Base-by-base conservation (phyloP, 495 filamentous ascomycete species). In the Neurospora sp. region DNA sequence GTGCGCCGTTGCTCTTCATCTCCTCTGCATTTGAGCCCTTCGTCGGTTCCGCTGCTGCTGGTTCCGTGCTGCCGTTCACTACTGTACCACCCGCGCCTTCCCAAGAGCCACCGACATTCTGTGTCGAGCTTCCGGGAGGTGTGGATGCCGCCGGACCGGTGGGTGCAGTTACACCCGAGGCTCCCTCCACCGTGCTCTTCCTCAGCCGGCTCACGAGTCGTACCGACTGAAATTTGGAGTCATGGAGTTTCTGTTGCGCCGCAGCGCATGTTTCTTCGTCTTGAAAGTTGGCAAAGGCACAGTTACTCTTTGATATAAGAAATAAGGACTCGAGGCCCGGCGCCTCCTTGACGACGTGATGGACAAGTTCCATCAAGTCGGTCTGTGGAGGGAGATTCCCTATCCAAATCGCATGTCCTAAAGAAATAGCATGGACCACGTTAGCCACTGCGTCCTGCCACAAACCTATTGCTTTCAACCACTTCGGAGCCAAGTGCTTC, bases 271-370 rank as follows among this genome's bases (percentile, higher is more conserved):
- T 88, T 14, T 81, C 83, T 74, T 97, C 96, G 59, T 92, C 92
- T 73, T 90, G 91, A 78, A 97, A 99, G 78, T 99, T 99, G 77
- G 97, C 93, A 84, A 99, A 99, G 0, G 94, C 96, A 78, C 96
- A 99, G 77, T 97, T 98, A 81, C 94, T 98, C 79, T 97, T 98
- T 4, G 96, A 96, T 38, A 99, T 99, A 35, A 98, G 84, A 75
- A 97, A 97, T 31, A 98, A 86, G 48, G 94, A 97, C 80, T 97
- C 92, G 42, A 99, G 88, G 27, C 94, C 92, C 1, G 87, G 90
- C 0, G 93, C 90, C 72, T 94, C 94, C 72, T 87, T 89, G 37
- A 93, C 97, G 71, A 98, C 97, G 78, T 98, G 91, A 74, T 97
- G 91, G 72, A 97, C 97, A 20, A 99, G 84, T 72, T 89, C 91